Base-by-base conservation (phyloP, 257 asterid genomes). In the Solanum bulbocastanum region DNA sequence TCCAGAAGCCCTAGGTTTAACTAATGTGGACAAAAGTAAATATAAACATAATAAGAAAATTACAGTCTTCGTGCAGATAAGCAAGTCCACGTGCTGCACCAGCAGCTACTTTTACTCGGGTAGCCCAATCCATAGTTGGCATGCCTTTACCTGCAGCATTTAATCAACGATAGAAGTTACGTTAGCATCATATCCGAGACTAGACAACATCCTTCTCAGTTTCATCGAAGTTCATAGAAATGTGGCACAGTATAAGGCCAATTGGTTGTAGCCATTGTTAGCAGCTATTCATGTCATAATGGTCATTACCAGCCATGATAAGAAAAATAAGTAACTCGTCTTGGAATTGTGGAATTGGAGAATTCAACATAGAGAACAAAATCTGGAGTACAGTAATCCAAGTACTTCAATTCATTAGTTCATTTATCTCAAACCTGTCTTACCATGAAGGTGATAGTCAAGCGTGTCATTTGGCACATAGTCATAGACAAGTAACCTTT, bases 71-170 rank as follows among this genome's bases (percentile, higher is more conserved):
- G 87, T 94, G 98, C 91, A 95, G 98, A 92, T 96, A 96, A 74
- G 99, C 95, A 46, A 96, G 90, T 78, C 99, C 99, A 86, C 97
- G 96, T 82, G 99, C 99, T 40, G 98, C 95, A 89, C 98, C 98
- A 88, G 96, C 94, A 7, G 99, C 99, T 87, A 92, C 98, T 92
- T 93, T 96, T 83, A 96, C 95, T 87, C 99, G 93, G 86, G 93
- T 94, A 49, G 96, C 93, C 98, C 98, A 95, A 89, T 92, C 94
- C 96, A 95, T 93, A 35, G 88, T 93, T 66, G 83, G 87, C 88
- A 90, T 87, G 78, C 88, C 92, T 88, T 92, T 89, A 87, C 79
- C 98, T 95, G 94, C 87, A 89, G 69, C 11, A 49, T 82, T 49
- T 20, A 82, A 82, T 82, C 69, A 30, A 32, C 4, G 18, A 49